Evolutionary conservation across 1,284 basidiomycete species (phyloP).

Genomic region (Butyriboletus appendiculatus): DNA sequence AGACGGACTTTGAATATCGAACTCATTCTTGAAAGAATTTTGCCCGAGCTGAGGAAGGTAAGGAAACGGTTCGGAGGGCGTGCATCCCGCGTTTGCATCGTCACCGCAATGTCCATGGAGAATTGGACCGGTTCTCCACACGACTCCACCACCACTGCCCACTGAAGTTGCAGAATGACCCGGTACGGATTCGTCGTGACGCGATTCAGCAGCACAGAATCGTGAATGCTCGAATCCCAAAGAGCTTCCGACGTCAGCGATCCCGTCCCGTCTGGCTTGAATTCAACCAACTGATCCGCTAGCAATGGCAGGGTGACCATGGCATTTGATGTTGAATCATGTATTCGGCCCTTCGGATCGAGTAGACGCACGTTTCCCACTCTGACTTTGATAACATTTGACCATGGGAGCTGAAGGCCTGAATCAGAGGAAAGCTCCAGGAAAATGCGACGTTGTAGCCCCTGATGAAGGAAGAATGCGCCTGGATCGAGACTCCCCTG

Average conservation of each 20-base stretch:
- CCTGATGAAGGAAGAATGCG: slow-evolving; percentile 89
- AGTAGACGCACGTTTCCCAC: slow-evolving; percentile 83
- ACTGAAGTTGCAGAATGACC: slow-evolving; percentile 76
- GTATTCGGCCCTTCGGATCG: slow-evolving; percentile 81
- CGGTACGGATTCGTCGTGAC: slow-evolving; percentile 81
- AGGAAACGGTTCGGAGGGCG: slow-evolving; percentile 79
- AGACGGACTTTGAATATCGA: slow-evolving; percentile 82
- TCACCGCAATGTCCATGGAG: slow-evolving; percentile 83
- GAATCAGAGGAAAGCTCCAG: slow-evolving; percentile 86
- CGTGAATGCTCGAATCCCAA: slow-evolving; percentile 95
- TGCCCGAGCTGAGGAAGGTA: slow-evolving; percentile 74
- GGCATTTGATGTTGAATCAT: slow-evolving; percentile 70
- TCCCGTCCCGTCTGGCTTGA: slow-evolving; percentile 82
- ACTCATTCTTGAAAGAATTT: slow-evolving; percentile 74
- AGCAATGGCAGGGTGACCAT: slow-evolving; percentile 72
- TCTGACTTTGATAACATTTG: slow-evolving; percentile 73
- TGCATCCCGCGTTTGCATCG: slow-evolving; percentile 86
- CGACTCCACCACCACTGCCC: slow-evolving; percentile 80
- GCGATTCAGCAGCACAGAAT: slow-evolving; percentile 84
- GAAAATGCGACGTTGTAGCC: slow-evolving; percentile 83
- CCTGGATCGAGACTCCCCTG: slow-evolving; percentile 82
- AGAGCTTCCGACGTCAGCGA: slow-evolving; percentile 67
- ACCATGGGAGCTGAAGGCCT: slow-evolving; percentile 88
- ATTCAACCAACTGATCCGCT: slow-evolving; percentile 72
- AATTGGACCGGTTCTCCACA: slow-evolving; percentile 86